These are phyloP conservation scores for Aspergillus hancockii DNA, from an alignment of 495 filamentous ascomycete genomes.

Conservation along the genomic window DNA sequence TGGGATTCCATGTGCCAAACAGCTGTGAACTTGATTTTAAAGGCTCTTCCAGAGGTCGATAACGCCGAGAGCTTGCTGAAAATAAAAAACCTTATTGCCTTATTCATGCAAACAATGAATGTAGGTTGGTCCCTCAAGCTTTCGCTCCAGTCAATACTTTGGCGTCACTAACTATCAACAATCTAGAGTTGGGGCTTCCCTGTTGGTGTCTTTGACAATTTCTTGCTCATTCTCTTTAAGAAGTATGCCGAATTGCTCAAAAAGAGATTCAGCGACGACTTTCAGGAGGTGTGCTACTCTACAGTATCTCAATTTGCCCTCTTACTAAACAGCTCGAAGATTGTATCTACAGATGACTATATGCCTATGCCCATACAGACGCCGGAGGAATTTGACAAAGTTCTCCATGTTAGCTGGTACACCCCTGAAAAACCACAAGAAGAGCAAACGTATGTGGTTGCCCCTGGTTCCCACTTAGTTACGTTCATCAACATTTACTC, in stretches of 20 bases:
- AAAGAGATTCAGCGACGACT: conserved; percentile 85
- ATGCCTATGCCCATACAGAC: conserved; percentile 97
- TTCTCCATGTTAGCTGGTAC: conserved; percentile 92
- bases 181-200: conserved; percentile 82
- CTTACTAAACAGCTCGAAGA: conserved; percentile 48
- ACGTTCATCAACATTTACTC: conserved; percentile 14
- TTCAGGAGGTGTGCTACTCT: conserved; percentile 67
- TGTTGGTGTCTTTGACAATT: conserved; percentile 74
- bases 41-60: conserved; percentile 71
- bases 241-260: conserved; percentile 95
- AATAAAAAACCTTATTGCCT: conserved; percentile 85
- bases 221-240: conserved; percentile 82
- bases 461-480: background rate
- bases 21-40: conserved; percentile 75
- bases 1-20: conserved; percentile 98
- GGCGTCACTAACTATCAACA: conserved; percentile 11
- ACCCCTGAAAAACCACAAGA: conserved; percentile 73
- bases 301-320: no score
- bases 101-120: conserved; percentile 99
- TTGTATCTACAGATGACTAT: conserved; percentile 95
- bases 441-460: conserved; percentile 65
- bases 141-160: background rate
- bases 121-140: conserved; percentile 37
- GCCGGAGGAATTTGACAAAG: conserved; percentile 89
- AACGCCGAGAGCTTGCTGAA: conserved; percentile 85